Conservation (phyloP, 2,329 filamentous ascomycete genomes). For the Aspergillus novoparasiticus region DNA sequence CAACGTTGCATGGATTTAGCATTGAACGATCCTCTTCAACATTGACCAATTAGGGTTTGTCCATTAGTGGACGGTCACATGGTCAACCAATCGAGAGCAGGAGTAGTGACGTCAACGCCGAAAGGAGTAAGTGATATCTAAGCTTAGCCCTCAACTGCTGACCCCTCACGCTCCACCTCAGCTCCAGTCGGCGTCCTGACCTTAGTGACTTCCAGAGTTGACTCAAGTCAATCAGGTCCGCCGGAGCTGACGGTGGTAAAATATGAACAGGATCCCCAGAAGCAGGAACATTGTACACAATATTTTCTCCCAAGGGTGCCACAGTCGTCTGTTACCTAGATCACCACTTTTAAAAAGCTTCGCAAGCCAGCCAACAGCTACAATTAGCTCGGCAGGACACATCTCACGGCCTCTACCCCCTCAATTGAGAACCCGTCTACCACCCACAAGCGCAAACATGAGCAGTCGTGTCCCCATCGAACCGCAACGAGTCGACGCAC, state of each 20-base stretch:
- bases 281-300: not conserved
- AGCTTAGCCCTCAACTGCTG: not conserved
- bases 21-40: not conserved
- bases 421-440: not conserved
- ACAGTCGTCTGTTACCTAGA: not conserved
- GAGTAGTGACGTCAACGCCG: not conserved
- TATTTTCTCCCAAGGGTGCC: not conserved
- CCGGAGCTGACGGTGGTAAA: not conserved
- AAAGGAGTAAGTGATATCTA: not conserved
- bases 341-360: not conserved
- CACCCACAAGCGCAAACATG: not conserved
- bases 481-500: constrained; percentile 53
- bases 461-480: constrained; percentile 4
- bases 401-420: not conserved
- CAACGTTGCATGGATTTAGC: not conserved
- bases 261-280: not conserved
- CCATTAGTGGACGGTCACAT: not conserved
- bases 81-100: not conserved
- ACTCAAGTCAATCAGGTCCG: not conserved
- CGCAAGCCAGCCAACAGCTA: not conserved
- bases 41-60: not conserved
- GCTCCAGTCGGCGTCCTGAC: not conserved
- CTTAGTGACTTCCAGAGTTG: not conserved
- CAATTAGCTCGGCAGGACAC: not conserved
- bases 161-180: not conserved